Evolutionary conservation across 2,329 filamentous ascomycete species (phyloP).

Genomic region (Fusarium circinatum): DNA sequence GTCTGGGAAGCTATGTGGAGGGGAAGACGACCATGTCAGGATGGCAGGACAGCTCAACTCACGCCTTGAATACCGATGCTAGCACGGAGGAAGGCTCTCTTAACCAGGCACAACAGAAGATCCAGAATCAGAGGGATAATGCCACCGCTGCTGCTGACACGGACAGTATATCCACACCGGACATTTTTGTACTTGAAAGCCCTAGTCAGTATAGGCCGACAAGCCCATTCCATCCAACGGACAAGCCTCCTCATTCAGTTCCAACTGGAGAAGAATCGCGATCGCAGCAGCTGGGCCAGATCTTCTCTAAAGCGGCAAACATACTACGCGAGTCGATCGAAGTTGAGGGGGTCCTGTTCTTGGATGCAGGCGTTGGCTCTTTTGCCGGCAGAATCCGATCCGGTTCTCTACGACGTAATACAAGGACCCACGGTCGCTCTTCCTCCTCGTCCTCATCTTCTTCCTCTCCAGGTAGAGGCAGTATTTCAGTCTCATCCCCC

Average conservation of each 20-base stretch:
- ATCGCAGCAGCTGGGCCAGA: conserved; percentile 1
- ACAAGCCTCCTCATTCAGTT: neutral
- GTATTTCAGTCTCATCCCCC: conserved; percentile 10
- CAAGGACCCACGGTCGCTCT: neutral
- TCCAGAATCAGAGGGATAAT: conserved; percentile 12
- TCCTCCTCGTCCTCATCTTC: conserved; percentile 21
- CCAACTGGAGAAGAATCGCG: conserved; percentile 1
- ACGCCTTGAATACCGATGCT: conserved; percentile 1
- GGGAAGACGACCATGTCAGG: conserved; percentile 46
- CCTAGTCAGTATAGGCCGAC: neutral
- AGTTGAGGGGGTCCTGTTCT: conserved; percentile 51
- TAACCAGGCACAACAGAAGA: conserved; percentile 11
- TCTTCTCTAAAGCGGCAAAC: conserved; percentile 58
- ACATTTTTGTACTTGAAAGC: conserved; percentile 23
- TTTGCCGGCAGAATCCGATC: conserved; percentile 15
- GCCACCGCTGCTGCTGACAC: neutral
- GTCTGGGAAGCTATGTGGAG: conserved; percentile 52
- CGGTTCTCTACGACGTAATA: neutral
- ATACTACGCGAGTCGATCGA: conserved; percentile 56
- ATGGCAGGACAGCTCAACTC: conserved; percentile 15
- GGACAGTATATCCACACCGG: neutral
- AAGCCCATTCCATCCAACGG: neutral
- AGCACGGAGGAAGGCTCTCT: conserved; percentile 17
- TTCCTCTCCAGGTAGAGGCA: neutral
- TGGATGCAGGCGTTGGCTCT: conserved; percentile 47